phyloP scores from a whole-genome alignment of 176 grass and related monocot genomes.

The bread wheat (Triticum aestivum) region IWGSC_CS_RefSeq_v2.1 NC_057795.1:382139125-382139624 shows the following conservation, averaged over 20 bases:
- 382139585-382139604: constrained; percentile 43
- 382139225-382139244: neutral
- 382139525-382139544: constrained; percentile 61
- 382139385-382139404: neutral
- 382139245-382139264: neutral
- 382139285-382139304: constrained; percentile 39
- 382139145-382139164: constrained; percentile 11
- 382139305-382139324: constrained; percentile 87
- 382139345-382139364: constrained; percentile 68
- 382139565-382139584: constrained; percentile 75
- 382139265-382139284: no score
- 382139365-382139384: constrained; percentile 48
- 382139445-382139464: constrained; percentile 81
- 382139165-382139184: neutral
- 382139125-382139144: constrained; percentile 16
- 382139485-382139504: constrained; percentile 95
- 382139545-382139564: constrained; percentile 95
- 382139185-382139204: constrained; percentile 26
- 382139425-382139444: constrained; percentile 68
- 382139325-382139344: constrained; percentile 96
- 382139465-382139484: constrained; percentile 72
- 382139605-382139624: constrained; percentile 48
- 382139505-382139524: constrained; percentile 82
- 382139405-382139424: neutral
- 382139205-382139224: neutral